Evolutionary conservation across 495 filamentous ascomycete genomes (phyloP).

Genomic region (Podospora comata): DNA sequence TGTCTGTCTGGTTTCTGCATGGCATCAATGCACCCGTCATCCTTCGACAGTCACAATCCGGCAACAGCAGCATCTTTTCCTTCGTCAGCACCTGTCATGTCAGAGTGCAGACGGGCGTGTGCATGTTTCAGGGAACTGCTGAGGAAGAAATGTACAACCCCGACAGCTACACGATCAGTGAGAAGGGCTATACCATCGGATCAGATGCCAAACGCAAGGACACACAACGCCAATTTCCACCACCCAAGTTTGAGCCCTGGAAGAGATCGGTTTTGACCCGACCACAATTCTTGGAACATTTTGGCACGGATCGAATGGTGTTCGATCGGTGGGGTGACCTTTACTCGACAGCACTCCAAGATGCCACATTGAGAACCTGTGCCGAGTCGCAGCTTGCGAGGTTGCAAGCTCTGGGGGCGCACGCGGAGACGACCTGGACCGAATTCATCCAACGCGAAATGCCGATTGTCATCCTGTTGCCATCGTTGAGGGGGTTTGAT

Average conservation of each 20-base stretch:
- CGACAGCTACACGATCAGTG: background rate
- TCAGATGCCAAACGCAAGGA: background rate
- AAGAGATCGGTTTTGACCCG: background rate
- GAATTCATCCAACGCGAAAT: background rate
- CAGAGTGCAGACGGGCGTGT: slow-evolving; percentile 10
- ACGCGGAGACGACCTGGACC: slow-evolving; percentile 9
- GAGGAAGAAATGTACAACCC: background rate
- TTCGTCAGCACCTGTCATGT: slow-evolving; percentile 20
- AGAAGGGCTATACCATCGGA: background rate
- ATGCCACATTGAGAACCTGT: background rate
- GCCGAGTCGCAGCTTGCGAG: background rate
- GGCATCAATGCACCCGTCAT: slow-evolving; percentile 15
- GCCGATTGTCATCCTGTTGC: background rate
- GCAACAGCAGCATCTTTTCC: slow-evolving; percentile 12
- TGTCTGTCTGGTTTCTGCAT: slow-evolving; percentile 19
- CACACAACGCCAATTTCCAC: background rate
- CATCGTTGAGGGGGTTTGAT: slow-evolving; percentile 1
- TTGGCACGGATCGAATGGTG: background rate
- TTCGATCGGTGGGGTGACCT: background rate
- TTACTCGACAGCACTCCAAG: background rate
- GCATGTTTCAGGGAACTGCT: background rate
- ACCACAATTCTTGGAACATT: background rate
- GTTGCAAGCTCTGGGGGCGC: slow-evolving; percentile 10
- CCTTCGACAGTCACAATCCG: slow-evolving; percentile 11
- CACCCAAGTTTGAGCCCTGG: background rate